Conservation (phyloP, 1,284 basidiomycete genomes). For the Cryptococcus hybrid region DNA sequence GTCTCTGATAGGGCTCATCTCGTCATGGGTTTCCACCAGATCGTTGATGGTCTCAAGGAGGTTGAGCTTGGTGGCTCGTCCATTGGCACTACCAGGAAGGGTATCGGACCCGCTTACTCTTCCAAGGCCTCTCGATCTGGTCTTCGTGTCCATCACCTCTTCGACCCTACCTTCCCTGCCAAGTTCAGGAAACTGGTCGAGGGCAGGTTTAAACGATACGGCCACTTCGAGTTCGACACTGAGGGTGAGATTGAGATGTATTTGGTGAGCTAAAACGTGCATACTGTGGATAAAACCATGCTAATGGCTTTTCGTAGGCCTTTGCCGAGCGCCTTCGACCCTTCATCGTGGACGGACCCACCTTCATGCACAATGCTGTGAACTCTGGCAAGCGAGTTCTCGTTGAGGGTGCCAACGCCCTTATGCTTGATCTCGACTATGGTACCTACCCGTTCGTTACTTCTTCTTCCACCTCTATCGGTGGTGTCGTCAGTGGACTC, state of each 20-base stretch:
- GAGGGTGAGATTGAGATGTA: constrained; percentile 94
- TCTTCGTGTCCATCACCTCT: constrained; percentile 92
- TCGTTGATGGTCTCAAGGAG: constrained; percentile 98
- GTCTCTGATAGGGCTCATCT: constrained; percentile 95
- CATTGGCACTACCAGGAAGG: constrained; percentile 97
- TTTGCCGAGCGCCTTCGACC: constrained; percentile 84
- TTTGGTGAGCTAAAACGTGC: constrained; percentile 57
- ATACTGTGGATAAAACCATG: neutral
- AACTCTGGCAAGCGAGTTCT: constrained; percentile 73
- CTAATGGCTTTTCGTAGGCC: constrained; percentile 54
- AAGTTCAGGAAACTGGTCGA: constrained; percentile 97
- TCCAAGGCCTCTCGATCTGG: constrained; percentile 96
- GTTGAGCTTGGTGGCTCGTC: constrained; percentile 91
- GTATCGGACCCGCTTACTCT: constrained; percentile 98
- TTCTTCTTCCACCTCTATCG: constrained; percentile 86
- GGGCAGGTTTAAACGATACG: constrained; percentile 96
- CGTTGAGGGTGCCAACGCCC: constrained; percentile 95
- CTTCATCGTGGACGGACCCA: constrained; percentile 78
- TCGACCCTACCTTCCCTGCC: constrained; percentile 81
- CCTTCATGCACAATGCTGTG: constrained; percentile 80
- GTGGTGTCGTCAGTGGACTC: constrained; percentile 91
- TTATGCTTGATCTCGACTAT: constrained; percentile 98
- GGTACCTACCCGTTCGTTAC: constrained; percentile 98
- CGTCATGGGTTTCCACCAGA: constrained; percentile 99
- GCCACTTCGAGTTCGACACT: constrained; percentile 97